Evolutionary conservation across 116 monocot genomes (phyloP).

Genomic region (Iris pallida): DNA sequence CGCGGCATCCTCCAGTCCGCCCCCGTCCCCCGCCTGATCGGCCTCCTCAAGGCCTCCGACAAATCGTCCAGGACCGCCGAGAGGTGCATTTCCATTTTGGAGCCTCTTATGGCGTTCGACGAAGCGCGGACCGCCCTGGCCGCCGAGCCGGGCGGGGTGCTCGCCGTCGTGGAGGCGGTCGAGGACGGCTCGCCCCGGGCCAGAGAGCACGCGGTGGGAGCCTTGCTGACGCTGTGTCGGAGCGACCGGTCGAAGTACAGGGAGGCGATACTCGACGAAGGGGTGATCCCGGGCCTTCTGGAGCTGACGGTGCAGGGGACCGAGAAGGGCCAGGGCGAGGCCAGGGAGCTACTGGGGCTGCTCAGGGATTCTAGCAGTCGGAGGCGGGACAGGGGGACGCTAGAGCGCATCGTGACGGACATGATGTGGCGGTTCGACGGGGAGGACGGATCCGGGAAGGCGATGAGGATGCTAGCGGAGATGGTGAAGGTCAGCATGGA

Average conservation of each 20-base stretch:
- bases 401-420: constrained; percentile 62
- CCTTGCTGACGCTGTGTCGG: constrained; percentile 67
- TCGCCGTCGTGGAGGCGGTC: constrained; percentile 71
- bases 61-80: constrained; percentile 70
- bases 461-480: constrained; percentile 84
- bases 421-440: constrained; percentile 59
- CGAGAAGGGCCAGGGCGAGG: constrained; percentile 50
- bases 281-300: constrained; percentile 84
- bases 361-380: constrained; percentile 47
- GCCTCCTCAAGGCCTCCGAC: constrained; percentile 43
- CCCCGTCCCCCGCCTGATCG: constrained; percentile 45
- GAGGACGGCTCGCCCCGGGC: constrained; percentile 61
- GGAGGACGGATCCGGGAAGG: constrained; percentile 63
- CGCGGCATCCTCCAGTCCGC: constrained; percentile 31
- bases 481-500: constrained; percentile 97
- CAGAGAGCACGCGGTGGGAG: constrained; percentile 64
- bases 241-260: constrained; percentile 62
- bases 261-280: constrained; percentile 76
- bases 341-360: constrained; percentile 53
- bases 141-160: constrained; percentile 59
- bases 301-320: constrained; percentile 91
- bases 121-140: constrained; percentile 53
- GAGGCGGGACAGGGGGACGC: constrained; percentile 36
- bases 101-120: constrained; percentile 48
- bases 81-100: constrained; percentile 70